Conservation (phyloP, 2,329 filamentous ascomycete species). For the Fusarium lyarnte region DNA sequence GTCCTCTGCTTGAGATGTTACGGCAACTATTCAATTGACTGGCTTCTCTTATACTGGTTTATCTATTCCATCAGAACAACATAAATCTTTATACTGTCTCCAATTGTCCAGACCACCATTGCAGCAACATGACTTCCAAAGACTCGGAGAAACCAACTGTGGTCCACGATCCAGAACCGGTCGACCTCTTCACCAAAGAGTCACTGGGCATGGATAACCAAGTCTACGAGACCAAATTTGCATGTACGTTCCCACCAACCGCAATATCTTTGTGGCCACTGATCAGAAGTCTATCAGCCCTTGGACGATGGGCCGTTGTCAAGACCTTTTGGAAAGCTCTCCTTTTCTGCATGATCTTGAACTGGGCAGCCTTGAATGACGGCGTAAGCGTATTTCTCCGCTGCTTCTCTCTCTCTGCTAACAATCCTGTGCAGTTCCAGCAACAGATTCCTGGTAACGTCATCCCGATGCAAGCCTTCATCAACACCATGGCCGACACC, state of each 20-base stretch:
- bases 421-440: background rate
- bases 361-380: background rate
- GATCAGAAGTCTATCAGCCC: background rate
- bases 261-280: background rate
- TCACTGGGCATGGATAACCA: background rate
- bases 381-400: background rate
- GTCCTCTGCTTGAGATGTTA: background rate
- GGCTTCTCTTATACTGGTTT: no score
- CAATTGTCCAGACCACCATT: no score
- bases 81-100: background rate
- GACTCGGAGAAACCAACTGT: background rate
- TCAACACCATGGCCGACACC: conserved; percentile 13
- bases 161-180: background rate
- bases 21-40: background rate
- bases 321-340: conserved; percentile 1
- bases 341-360: conserved; percentile 9
- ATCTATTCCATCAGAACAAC: background rate
- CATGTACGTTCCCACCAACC: background rate
- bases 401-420: rapidly evolving
- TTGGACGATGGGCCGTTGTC: conserved; percentile 1
- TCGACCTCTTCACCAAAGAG: background rate
- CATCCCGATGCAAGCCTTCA: conserved; percentile 11
- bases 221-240: background rate
- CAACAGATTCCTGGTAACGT: background rate
- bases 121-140: background rate